Evolutionary conservation across 148 eudicot species (phyloP).

Genomic region (Vaccinium macrocarpon): DNA sequence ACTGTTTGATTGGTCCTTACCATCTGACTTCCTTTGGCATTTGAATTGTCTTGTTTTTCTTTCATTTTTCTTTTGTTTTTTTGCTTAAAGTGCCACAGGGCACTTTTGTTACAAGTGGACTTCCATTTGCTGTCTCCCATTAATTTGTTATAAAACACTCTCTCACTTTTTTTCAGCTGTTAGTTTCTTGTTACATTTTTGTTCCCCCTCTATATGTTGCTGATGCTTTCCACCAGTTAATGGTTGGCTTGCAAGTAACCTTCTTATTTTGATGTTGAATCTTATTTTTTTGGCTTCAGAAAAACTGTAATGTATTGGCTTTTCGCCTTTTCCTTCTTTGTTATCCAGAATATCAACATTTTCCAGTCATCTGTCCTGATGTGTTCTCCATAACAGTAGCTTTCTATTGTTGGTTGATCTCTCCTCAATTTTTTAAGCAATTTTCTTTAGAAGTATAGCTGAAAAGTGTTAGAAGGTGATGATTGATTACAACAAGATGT

Average conservation of each 20-base stretch:
- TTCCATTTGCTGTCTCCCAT: background rate
- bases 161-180: background rate
- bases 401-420: background rate
- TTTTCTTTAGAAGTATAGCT: background rate
- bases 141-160: background rate
- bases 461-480: background rate
- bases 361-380: background rate
- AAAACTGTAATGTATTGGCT: background rate
- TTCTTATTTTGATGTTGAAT: background rate
- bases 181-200: background rate
- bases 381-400: background rate
- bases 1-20: background rate
- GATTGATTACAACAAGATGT: background rate
- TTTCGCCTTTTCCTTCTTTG: background rate
- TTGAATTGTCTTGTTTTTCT: background rate
- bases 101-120: no score
- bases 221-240: background rate
- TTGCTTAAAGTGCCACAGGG: background rate
- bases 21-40: conserved; percentile 5
- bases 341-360: background rate
- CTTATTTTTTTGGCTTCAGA: background rate
- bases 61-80: background rate
- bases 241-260: background rate
- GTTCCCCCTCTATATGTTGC: background rate
- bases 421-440: background rate